Conservation (phyloP, 257 asterid genomes). For the Verbena officinalis region DNA sequence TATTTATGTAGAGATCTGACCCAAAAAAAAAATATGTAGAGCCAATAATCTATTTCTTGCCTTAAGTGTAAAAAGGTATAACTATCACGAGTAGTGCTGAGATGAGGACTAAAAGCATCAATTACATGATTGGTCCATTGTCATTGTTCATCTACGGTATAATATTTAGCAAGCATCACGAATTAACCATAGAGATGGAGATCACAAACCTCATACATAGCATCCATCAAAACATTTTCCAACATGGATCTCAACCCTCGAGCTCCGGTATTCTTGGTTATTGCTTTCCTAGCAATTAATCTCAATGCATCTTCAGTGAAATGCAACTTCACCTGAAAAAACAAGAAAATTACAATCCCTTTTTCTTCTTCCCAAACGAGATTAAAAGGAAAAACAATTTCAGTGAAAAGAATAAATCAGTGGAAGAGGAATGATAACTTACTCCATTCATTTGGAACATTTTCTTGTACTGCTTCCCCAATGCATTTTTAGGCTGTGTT, state of each 20-base stretch:
- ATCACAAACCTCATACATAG: conserved; percentile 90
- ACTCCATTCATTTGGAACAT: conserved; percentile 97
- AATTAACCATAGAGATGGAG: background rate
- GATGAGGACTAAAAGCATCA: too few relatives aligned
- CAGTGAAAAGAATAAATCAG: conserved; percentile 2
- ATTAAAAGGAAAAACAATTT: background rate
- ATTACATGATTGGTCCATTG: too few relatives aligned
- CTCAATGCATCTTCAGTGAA: conserved; percentile 87
- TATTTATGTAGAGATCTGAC: too few relatives aligned
- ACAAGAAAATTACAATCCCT: background rate
- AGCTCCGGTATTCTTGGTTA: conserved; percentile 93
- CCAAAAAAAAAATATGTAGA: too few relatives aligned
- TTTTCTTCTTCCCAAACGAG: background rate
- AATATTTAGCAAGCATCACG: too few relatives aligned
- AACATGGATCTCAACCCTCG: conserved; percentile 90
- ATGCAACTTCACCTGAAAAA: conserved; percentile 84
- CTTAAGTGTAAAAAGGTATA: too few relatives aligned
- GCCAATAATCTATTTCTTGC: too few relatives aligned
- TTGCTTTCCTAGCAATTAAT: conserved; percentile 83
- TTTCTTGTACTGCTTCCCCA: conserved; percentile 95
- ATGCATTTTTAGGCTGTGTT: conserved; percentile 94
- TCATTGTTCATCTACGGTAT: too few relatives aligned
- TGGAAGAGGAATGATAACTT: conserved; percentile 31
- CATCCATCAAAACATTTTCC: conserved; percentile 92
- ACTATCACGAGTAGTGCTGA: too few relatives aligned